Percentiles rank a stretch among this genome's conserved stretches.
Conservation (phyloP, 1,284 basidiomycete genomes). For the Microbotryum saponariae region DNA sequence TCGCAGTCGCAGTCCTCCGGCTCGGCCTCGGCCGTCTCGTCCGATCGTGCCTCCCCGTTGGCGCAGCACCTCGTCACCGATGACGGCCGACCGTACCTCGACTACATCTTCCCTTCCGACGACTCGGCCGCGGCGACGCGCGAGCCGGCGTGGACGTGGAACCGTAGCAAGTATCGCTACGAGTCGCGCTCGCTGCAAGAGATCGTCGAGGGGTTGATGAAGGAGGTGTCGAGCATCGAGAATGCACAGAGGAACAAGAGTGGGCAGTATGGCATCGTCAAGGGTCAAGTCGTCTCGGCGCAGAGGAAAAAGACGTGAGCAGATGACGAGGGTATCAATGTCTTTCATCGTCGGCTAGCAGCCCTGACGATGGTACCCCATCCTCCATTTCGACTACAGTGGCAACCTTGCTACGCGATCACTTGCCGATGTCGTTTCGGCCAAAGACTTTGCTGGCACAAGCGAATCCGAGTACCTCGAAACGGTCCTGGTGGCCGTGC, state of each 20-base stretch:
- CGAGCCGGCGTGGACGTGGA: constrained; percentile 30
- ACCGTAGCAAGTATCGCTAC: constrained; percentile 34
- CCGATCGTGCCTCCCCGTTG: constrained; percentile 23
- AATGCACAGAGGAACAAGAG: constrained; percentile 59
- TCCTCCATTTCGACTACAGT: constrained; percentile 45
- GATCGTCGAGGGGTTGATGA: constrained; percentile 32
- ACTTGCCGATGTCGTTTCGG: constrained; percentile 74
- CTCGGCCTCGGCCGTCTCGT: constrained; percentile 1
- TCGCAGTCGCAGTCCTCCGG: not conserved
- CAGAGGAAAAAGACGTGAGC: constrained; percentile 87
- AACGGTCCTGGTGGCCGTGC: constrained; percentile 86
- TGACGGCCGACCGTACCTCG: constrained; percentile 33
- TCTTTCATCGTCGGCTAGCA: not conserved
- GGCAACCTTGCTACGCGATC: constrained; percentile 89
- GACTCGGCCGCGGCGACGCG: not conserved
- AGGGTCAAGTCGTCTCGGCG: constrained; percentile 84
- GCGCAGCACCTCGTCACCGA: constrained; percentile 46
- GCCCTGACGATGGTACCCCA: not conserved
- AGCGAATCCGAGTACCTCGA: constrained; percentile 85
- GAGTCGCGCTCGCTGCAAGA: constrained; percentile 27
- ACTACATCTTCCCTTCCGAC: constrained; percentile 26
- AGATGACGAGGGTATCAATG: not conserved
- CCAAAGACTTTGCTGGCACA: constrained; percentile 66
- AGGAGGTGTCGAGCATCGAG: constrained; percentile 38
- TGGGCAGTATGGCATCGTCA: constrained; percentile 86